Base-by-base conservation (phyloP, 176 grass and related monocot species). In the Hsuehochloa calcarea region DNA sequence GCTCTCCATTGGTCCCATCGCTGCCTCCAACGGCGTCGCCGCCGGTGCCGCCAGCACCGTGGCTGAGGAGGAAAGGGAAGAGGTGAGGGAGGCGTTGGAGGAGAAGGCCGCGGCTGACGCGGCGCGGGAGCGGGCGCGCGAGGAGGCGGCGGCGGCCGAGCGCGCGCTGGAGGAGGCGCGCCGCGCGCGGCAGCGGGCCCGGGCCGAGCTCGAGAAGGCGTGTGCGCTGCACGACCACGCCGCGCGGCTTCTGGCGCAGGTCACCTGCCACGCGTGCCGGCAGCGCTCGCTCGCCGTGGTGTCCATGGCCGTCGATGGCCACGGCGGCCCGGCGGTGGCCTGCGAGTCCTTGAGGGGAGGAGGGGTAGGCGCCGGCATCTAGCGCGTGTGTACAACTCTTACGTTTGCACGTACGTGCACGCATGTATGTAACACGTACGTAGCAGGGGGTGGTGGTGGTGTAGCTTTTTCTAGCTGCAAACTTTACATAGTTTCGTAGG, bases 221-320 rank as follows among this genome's bases (percentile, higher is more conserved):
- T 89, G 72, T 60, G 77, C 85, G 35, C 65, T 93, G 71, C 81
- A 85, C 5, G 93, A 98, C 72, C 91, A 92, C 74, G 91, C 96
- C 1, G 80, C 84, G 78, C 77, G 80, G 51, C 89, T 88, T 69
- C 85, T 98, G 2, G 85, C 74, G 67, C 85, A 98, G 63, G 87
- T 98, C n/a, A 98, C 93, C 26, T 98, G 96, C 88, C 86, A 93
- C 72, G 86, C 91, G 10, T 98, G 96, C 80, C 80, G 90, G 27
- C 88, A 93, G 84, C 80, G 83, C 38, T 87, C 89, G 29, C 77
- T 82, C 60, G 76, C 89, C 23, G 39, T 87, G 17, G 65, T 89
- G n/a, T 34, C 81, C 39, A 6, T 87, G 40, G 58, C 77, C 69
- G 81, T 52, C 80, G 75, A 78, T 22, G 89, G 73, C 7, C 89